These are phyloP conservation scores for Fusarium fujikuroi DNA, from an alignment of 2,329 filamentous ascomycete species.

Conservation along the genomic window DNA sequence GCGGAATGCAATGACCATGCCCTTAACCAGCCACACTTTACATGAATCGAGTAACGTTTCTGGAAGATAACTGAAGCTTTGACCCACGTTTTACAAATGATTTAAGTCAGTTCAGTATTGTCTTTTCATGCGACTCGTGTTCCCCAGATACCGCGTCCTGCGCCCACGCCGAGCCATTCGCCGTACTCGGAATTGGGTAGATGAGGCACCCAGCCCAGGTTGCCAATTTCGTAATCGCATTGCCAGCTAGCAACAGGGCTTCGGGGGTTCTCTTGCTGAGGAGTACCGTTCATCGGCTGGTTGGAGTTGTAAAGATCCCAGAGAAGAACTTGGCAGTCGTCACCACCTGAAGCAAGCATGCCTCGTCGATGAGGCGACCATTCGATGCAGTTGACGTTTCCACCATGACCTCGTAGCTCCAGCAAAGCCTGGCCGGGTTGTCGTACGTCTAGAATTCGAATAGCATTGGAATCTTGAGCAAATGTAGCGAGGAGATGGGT, in stretches of 20 bases:
- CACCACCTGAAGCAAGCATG: slow-evolving; percentile 88
- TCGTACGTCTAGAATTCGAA: slow-evolving; percentile 94
- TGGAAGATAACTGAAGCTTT: slow-evolving; percentile 10
- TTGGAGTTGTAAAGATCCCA: slow-evolving; percentile 86
- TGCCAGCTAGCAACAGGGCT: slow-evolving; percentile 82
- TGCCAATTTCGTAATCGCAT: slow-evolving; percentile 88
- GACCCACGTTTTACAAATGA: slow-evolving; percentile 24
- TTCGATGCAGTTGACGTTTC: slow-evolving; percentile 90
- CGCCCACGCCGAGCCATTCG: slow-evolving; percentile 86
- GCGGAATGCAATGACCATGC: slow-evolving; percentile 43
- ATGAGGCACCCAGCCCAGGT: slow-evolving; percentile 85
- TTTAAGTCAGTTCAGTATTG: slow-evolving; percentile 27
- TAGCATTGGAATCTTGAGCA: slow-evolving; percentile 89
- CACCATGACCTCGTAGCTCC: slow-evolving; percentile 88
- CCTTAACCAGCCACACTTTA: slow-evolving; percentile 38
- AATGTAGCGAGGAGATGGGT: slow-evolving; percentile 97
- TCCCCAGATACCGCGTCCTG: slow-evolving; percentile 84
- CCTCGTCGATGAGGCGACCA: slow-evolving; percentile 92
- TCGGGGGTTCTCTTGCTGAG: slow-evolving; percentile 66
- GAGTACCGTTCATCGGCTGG: slow-evolving; percentile 61
- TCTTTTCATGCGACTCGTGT: slow-evolving; percentile 59
- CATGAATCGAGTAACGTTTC: slow-evolving; percentile 36
- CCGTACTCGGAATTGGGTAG: slow-evolving; percentile 74
- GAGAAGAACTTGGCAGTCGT: slow-evolving; percentile 90
- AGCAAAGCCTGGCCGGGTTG: slow-evolving; percentile 95